Evolutionary conservation across 2,329 filamentous ascomycete genomes (phyloP).

Genomic region (Penicillium sp.): DNA sequence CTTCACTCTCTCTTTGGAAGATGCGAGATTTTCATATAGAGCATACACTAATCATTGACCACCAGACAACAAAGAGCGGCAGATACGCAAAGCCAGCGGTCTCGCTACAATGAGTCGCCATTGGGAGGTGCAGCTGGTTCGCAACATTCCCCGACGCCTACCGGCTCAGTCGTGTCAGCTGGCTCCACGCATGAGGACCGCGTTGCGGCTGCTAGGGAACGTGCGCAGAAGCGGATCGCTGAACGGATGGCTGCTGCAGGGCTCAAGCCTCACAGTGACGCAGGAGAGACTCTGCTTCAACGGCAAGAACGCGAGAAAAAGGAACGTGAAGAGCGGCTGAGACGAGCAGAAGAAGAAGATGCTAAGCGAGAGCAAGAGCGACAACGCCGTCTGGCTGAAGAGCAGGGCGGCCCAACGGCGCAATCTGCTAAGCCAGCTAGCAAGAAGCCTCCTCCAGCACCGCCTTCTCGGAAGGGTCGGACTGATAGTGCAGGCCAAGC

Average conservation of each 20-base stretch:
- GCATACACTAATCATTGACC: no score
- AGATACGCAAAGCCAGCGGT: no score
- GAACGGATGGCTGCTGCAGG: constrained; percentile 88
- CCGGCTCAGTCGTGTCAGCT: no score
- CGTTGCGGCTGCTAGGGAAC: constrained; percentile 91
- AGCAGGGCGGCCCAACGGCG: constrained; percentile 54
- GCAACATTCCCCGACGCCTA: no score
- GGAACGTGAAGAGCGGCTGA: constrained; percentile 77
- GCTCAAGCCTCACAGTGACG: constrained; percentile 71
- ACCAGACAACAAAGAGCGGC: no score
- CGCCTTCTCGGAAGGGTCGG: constrained; percentile 62
- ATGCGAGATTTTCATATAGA: no score
- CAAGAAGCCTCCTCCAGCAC: constrained; percentile 63
- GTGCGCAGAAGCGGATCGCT: constrained; percentile 92
- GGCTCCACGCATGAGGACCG: constrained; percentile 87
- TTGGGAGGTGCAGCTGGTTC: no score
- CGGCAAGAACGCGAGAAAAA: constrained; percentile 77
- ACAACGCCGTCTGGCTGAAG: constrained; percentile 71
- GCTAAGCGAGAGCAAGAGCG: constrained; percentile 77
- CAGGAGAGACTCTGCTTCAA: constrained; percentile 71
- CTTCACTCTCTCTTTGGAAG: no score
- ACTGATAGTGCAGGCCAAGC: constrained; percentile 47
- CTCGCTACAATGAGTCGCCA: constrained; percentile 59
- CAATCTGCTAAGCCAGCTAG: constrained; percentile 49
- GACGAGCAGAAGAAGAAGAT: constrained; percentile 89